phyloP scores from a whole-genome alignment of 2,329 filamentous ascomycete genomes.

The Neonectria hederae region DNA sequence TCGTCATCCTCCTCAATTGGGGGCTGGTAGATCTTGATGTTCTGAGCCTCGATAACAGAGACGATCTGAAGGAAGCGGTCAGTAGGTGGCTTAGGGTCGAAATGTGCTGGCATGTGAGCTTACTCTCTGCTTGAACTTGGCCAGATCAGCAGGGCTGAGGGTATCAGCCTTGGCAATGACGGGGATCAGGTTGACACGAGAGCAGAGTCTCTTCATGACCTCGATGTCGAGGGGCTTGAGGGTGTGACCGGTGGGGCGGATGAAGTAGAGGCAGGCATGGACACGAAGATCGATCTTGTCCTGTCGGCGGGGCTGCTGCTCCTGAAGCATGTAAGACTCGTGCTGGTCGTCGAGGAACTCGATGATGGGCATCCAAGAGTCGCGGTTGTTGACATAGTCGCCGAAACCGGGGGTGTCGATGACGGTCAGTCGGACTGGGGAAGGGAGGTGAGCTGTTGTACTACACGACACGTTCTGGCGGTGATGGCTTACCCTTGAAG shows the following conservation, averaged over 20 bases:
- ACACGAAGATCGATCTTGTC: slow-evolving; percentile 99
- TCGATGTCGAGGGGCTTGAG: slow-evolving; percentile 99
- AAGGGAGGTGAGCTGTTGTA: slow-evolving; percentile 24
- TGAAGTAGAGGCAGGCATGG: slow-evolving; percentile 98
- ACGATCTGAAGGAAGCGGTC: slow-evolving; percentile 72
- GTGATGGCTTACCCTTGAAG: slow-evolving; percentile 85
- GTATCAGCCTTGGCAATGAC: slow-evolving; percentile 99
- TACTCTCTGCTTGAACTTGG: slow-evolving; percentile 95
- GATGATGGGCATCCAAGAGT: slow-evolving; percentile 99
- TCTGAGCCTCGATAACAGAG: slow-evolving; percentile 95
- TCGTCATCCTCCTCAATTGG: slow-evolving; percentile 98
- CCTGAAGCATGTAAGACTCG: slow-evolving; percentile 99
- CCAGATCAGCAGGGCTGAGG: slow-evolving; percentile 88
- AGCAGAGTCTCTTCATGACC: slow-evolving; percentile 99
- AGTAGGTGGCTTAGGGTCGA: background rate
- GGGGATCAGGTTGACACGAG: slow-evolving; percentile 97
- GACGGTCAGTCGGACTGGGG: slow-evolving; percentile 91
- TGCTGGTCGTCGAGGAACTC: slow-evolving; percentile 99
- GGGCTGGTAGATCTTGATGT: slow-evolving; percentile 99
- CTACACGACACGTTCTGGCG: slow-evolving; percentile 5
- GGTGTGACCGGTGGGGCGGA: slow-evolving; percentile 97
- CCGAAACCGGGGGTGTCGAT: slow-evolving; percentile 99
- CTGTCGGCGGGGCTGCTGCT: slow-evolving; percentile 96
- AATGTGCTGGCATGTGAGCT: slow-evolving; percentile 43
- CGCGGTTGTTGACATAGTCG: slow-evolving; percentile 99